Percentiles rank a stretch among this genome's conserved stretches.
These are phyloP conservation scores for Phytopythium mirpurense DNA, from an alignment of 352 stramenopile genomes.

Conservation along the genomic window DNA sequence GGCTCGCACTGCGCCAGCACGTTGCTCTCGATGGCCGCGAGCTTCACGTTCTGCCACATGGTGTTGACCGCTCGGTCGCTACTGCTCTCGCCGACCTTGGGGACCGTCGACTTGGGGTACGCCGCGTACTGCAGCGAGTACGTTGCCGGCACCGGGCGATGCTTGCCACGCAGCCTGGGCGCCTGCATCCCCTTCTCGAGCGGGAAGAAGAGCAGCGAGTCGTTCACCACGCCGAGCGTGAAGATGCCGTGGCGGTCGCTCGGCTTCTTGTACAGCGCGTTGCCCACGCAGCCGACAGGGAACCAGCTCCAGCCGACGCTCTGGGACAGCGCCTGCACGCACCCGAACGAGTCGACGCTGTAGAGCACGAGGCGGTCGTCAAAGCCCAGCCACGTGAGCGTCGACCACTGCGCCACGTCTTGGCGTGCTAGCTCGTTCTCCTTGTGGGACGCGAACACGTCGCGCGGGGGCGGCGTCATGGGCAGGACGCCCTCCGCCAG, in stretches of 20 bases:
- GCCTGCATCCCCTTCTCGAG: slow-evolving; percentile 36
- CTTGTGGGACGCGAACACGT: slow-evolving; percentile 70
- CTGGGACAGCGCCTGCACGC: slow-evolving; percentile 50
- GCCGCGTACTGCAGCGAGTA: slow-evolving; percentile 46
- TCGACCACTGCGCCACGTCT: slow-evolving; percentile 46
- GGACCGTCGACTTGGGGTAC: slow-evolving; percentile 41
- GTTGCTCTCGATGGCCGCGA: slow-evolving; percentile 30
- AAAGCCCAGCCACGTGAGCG: slow-evolving; percentile 69
- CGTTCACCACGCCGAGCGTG: slow-evolving; percentile 63
- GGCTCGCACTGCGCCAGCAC: neutral
- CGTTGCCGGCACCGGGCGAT: slow-evolving; percentile 71
- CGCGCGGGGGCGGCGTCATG: slow-evolving; percentile 43
- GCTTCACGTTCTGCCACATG: slow-evolving; percentile 68
- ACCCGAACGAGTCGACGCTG: slow-evolving; percentile 59
- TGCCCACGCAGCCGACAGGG: slow-evolving; percentile 63
- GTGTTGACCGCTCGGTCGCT: slow-evolving; percentile 29
- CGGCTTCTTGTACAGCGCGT: slow-evolving; percentile 51
- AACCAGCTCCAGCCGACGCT: slow-evolving; percentile 67
- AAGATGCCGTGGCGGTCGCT: slow-evolving; percentile 55
- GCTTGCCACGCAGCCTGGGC: slow-evolving; percentile 56
- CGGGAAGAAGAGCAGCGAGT: slow-evolving; percentile 70
- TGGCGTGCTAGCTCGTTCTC: slow-evolving; percentile 43
- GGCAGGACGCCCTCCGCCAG: slow-evolving; percentile 47
- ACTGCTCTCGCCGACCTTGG: slow-evolving; percentile 27
- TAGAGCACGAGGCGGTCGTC: slow-evolving; percentile 72